A percentile compares a stretch with the other conserved stretches of the same genome.
Evolutionary conservation across 805 yeast genomes (phyloP).

Genomic region (Wickerhamiella kurtzmanii): DNA sequence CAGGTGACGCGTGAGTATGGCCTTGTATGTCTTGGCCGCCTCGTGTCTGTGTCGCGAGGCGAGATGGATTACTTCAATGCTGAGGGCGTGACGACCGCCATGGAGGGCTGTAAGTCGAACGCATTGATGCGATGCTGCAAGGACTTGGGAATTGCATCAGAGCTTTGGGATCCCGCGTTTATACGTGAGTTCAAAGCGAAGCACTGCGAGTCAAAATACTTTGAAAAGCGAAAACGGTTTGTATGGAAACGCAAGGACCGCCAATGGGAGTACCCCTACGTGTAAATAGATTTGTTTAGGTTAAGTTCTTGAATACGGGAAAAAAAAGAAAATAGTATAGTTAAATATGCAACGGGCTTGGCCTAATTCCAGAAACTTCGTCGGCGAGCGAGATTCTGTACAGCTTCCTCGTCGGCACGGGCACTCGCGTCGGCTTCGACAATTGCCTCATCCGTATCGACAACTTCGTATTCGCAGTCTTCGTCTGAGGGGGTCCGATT

Average conservation of each 20-base stretch:
- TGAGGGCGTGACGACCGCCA: conserved; percentile 81
- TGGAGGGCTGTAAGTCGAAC: conserved; percentile 93
- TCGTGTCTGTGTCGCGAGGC: conserved; percentile 87
- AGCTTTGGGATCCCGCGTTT: conserved; percentile 92
- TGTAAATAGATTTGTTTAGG: conserved; percentile 1
- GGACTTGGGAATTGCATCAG: conserved; percentile 92
- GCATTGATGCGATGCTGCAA: conserved; percentile 97
- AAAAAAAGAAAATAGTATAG: background rate
- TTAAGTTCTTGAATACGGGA: background rate
- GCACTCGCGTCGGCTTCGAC: background rate
- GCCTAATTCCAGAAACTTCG: background rate
- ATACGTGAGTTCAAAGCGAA: conserved; percentile 53
- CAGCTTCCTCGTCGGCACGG: background rate
- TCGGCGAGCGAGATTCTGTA: background rate
- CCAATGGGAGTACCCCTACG: conserved; percentile 70
- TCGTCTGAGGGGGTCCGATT: conserved; percentile 1
- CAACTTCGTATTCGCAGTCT: conserved; percentile 5
- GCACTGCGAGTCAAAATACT: conserved; percentile 70
- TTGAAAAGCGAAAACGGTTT: conserved; percentile 63
- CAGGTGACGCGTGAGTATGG: conserved; percentile 84
- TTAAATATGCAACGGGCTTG: background rate
- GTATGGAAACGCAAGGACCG: conserved; percentile 85
- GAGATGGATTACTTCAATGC: conserved; percentile 87
- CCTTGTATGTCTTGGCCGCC: conserved; percentile 69
- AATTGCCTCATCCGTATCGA: background rate